Conservation (phyloP, 2,329 filamentous ascomycete genomes). For the Colletotrichum acutatum region DNA sequence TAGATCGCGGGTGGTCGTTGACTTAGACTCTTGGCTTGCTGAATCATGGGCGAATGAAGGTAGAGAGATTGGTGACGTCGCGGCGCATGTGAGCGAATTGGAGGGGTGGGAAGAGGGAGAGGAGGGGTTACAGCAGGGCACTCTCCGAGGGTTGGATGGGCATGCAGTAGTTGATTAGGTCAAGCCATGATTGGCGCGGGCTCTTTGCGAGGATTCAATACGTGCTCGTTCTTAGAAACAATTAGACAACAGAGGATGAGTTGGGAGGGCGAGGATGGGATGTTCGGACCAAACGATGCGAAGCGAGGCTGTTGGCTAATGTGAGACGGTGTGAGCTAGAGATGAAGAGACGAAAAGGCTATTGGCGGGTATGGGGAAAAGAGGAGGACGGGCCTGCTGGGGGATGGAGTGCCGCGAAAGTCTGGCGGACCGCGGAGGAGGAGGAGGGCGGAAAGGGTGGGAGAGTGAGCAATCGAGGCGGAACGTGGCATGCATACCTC, state of each 20-base stretch:
- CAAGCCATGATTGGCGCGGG: not conserved
- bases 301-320: constrained; percentile 2
- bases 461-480: not conserved
- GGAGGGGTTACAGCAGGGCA: constrained; percentile 12
- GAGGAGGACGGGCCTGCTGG: constrained; percentile 9
- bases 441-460: constrained; percentile 3
- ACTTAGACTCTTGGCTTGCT: constrained; percentile 33
- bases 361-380: not conserved
- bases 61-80: constrained; percentile 18
- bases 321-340: constrained; percentile 3
- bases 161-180: not conserved
- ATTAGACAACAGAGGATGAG: not conserved
- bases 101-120: not conserved
- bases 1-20: constrained; percentile 28
- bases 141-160: not conserved
- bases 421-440: constrained; percentile 16
- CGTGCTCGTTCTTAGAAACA: not conserved
- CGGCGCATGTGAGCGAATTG: constrained; percentile 15
- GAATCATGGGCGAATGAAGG: constrained; percentile 21
- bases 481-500: not conserved
- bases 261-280: constrained; percentile 12
- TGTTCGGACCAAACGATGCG: constrained; percentile 15
- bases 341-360: not conserved
- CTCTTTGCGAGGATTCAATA: not conserved
- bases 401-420: not conserved